Evolutionary conservation across 768 basidiomycete species (phyloP).

Genomic region (Neoboletus subvelutipes): DNA sequence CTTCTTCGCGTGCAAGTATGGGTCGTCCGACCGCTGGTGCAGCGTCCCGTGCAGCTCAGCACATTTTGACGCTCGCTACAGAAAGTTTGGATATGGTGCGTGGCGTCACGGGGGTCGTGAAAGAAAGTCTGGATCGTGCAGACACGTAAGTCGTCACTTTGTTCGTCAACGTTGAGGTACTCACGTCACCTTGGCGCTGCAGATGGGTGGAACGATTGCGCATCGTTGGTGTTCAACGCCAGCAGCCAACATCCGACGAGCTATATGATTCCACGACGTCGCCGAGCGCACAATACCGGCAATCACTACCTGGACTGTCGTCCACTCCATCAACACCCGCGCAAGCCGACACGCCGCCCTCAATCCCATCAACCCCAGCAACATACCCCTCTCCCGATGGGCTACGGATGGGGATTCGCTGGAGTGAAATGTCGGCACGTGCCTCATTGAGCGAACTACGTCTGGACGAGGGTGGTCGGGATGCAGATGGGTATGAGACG

Average conservation of each 20-base stretch:
- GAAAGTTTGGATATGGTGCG: conserved; percentile 94
- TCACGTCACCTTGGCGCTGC: conserved; percentile 4
- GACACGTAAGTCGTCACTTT: conserved; percentile 61
- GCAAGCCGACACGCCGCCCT: conserved; percentile 24
- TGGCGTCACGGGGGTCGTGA: conserved; percentile 83
- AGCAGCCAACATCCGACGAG: conserved; percentile 27
- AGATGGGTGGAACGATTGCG: conserved; percentile 86
- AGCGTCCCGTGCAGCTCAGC: conserved; percentile 73
- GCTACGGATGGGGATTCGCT: conserved; percentile 24
- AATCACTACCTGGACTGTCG: conserved; percentile 30
- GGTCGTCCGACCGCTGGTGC: conserved; percentile 44
- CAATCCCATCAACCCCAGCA: conserved; percentile 31
- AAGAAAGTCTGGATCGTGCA: conserved; percentile 83
- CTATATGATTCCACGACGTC: conserved; percentile 10
- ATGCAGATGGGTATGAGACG: conserved; percentile 19
- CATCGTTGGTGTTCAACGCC: conserved; percentile 72
- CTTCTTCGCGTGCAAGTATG: conserved; percentile 26
- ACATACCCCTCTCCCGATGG: conserved; percentile 28
- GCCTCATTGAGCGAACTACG: conserved; percentile 32
- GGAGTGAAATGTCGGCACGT: conserved; percentile 29
- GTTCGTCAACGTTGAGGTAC: background rate
- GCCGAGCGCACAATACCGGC: conserved; percentile 8
- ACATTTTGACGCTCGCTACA: conserved; percentile 79
- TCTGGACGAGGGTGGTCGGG: conserved; percentile 21
- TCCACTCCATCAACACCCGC: conserved; percentile 33